Evolutionary conservation across 352 stramenopile species (phyloP).

Genomic region (Pythium apleroticum): DNA sequence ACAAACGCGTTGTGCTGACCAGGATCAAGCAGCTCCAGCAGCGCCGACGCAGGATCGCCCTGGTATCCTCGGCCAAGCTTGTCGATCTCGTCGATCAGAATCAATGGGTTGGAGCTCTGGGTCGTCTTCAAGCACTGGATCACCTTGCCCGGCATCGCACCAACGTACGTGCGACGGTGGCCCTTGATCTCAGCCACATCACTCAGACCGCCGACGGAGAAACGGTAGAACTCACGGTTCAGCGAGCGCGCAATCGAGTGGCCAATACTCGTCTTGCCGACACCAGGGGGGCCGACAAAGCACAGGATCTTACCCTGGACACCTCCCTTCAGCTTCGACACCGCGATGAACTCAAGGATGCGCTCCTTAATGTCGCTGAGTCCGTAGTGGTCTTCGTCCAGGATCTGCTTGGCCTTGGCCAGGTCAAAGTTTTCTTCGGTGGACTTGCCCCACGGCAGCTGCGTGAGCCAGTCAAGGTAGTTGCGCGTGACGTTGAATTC

Average conservation of each 20-base stretch:
- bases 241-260: conserved; percentile 96
- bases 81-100: conserved; percentile 98
- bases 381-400: conserved; percentile 98
- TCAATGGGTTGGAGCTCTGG: conserved; percentile 96
- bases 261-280: conserved; percentile 95
- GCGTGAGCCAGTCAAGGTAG: conserved; percentile 99
- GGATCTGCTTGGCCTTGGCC: conserved; percentile 86
- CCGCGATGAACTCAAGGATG: conserved; percentile 99
- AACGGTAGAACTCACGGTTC: conserved; percentile 98
- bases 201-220: conserved; percentile 96
- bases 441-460: conserved; percentile 95
- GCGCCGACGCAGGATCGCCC: conserved; percentile 94
- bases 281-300: conserved; percentile 93
- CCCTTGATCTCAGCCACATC: conserved; percentile 99
- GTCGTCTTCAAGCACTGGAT: conserved; percentile 99
- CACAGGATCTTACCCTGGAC: conserved; percentile 98
- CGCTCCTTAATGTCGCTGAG: conserved; percentile 98
- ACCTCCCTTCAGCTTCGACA: conserved; percentile 95
- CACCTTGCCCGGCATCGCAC: conserved; percentile 98
- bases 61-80: conserved; percentile 86
- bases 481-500: conserved; percentile 99
- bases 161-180: conserved; percentile 98
- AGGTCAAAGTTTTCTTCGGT: conserved; percentile 98
- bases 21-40: conserved; percentile 98
- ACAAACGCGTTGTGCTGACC: conserved; percentile 97